Conservation (phyloP, 495 filamentous ascomycete genomes). For the Massariosphaeria phaeospora region DNA sequence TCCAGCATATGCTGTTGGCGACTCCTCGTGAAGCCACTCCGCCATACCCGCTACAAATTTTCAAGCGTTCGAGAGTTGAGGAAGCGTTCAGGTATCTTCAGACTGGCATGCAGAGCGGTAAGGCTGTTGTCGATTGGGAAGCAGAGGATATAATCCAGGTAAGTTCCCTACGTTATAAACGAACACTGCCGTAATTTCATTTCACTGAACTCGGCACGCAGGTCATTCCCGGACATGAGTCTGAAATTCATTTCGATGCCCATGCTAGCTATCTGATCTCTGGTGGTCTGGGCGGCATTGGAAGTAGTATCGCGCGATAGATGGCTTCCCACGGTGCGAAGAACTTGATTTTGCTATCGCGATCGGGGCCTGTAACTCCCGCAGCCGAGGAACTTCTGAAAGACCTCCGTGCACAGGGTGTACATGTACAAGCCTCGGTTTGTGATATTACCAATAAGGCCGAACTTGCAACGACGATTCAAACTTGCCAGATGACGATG, state of each 20-base stretch:
- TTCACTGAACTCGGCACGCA: neutral
- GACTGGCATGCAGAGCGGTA: neutral
- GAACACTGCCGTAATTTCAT: neutral
- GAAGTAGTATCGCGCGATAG: constrained; percentile 20
- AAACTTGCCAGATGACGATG: neutral
- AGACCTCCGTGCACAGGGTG: neutral
- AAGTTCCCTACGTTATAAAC: neutral
- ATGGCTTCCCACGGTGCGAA: constrained; percentile 26
- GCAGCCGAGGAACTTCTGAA: neutral
- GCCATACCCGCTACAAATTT: neutral
- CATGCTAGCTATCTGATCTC: constrained; percentile 3
- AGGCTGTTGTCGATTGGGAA: neutral
- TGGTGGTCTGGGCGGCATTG: constrained; percentile 28
- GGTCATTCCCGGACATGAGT: neutral
- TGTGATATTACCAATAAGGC: neutral
- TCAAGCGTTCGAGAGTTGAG: neutral
- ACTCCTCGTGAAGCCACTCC: neutral
- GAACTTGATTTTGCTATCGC: constrained; percentile 24
- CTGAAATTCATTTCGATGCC: neutral
- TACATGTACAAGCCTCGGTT: neutral
- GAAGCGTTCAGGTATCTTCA: neutral
- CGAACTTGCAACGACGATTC: neutral
- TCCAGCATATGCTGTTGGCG: neutral
- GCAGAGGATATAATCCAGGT: neutral
- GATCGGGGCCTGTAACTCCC: neutral